Percentiles rank a stretch among this genome's conserved stretches.
Conservation (phyloP, 2,329 filamentous ascomycete species). For the Penicillium sp. region DNA sequence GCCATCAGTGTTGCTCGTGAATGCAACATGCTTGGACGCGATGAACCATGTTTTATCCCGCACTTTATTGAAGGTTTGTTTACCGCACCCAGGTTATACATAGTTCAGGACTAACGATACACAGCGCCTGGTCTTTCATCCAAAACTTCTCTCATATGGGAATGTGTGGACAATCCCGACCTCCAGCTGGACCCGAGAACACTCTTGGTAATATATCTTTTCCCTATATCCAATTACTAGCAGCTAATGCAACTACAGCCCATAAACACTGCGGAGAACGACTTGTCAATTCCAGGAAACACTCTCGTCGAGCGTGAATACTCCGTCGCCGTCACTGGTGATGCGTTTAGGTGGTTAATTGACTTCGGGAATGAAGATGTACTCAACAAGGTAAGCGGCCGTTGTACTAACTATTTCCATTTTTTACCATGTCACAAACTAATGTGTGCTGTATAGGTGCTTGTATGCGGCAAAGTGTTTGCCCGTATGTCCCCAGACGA, state of each 20-base stretch:
- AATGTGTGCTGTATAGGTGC: conserved; percentile 59
- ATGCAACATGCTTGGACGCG: conserved; percentile 76
- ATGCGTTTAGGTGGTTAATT: conserved; percentile 94
- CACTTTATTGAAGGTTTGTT: conserved; percentile 71
- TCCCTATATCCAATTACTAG: conserved; percentile 12
- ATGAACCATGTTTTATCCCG: conserved; percentile 88
- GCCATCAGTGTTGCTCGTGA: conserved; percentile 94
- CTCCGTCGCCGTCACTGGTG: conserved; percentile 83
- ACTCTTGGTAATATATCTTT: conserved; percentile 56
- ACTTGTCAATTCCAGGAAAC: conserved; percentile 83
- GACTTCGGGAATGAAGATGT: conserved; percentile 84
- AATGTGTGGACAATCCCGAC: conserved; percentile 85
- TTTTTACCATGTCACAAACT: background rate
- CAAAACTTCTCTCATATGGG: conserved; percentile 76
- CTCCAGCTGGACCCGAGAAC: conserved; percentile 77
- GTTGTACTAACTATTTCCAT: background rate
- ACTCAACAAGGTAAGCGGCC: conserved; percentile 61
- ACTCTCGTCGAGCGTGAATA: conserved; percentile 80
- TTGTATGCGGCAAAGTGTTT: conserved; percentile 88
- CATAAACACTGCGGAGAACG: conserved; percentile 67
- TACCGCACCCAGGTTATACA: background rate
- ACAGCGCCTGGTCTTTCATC: conserved; percentile 70
- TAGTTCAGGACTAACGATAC: conserved; percentile 14
- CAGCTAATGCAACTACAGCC: conserved; percentile 53
- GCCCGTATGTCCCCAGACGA: conserved; percentile 98